A percentile compares a stretch with the other conserved stretches of the same genome.
Conservation (phyloP, 495 filamentous ascomycete species). For the Halenospora varia region DNA sequence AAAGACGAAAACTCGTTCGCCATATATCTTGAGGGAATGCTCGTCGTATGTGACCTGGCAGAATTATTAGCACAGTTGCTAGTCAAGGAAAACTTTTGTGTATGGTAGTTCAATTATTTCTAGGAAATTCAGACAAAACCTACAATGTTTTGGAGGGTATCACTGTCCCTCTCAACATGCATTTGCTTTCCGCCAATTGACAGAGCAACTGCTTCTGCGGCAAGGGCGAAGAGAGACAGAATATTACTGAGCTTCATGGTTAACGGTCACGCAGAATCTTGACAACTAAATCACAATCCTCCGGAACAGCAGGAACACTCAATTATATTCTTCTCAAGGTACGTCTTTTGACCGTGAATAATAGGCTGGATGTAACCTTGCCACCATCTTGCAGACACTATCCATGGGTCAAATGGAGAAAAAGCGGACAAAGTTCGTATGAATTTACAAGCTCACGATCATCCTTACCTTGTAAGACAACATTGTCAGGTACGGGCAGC, state of each 20-base stretch:
- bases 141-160: conserved; percentile 23
- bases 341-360: too few relatives aligned
- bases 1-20: conserved; percentile 68
- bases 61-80: not conserved
- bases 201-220: conserved; percentile 17
- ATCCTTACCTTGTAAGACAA: not conserved
- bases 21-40: conserved; percentile 67
- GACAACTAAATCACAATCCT: not conserved
- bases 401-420: not conserved
- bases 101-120: too few relatives aligned
- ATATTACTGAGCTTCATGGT: conserved; percentile 18
- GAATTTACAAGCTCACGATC: not conserved
- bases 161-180: conserved; percentile 17
- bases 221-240: conserved; percentile 9
- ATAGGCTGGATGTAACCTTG: not conserved
- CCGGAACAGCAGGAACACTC: not conserved
- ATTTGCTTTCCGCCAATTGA: conserved; percentile 20
- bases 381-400: not conserved
- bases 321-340: conserved; percentile 3
- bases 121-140: not conserved
- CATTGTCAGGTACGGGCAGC: conserved; percentile 1
- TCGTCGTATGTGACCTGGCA: conserved; percentile 71
- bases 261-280: not conserved
- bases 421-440: not conserved
- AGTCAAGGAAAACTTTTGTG: not conserved